These are phyloP conservation scores for Apiotrichum laibachii DNA, from an alignment of 1,284 basidiomycete genomes.

Conservation along the genomic window DNA sequence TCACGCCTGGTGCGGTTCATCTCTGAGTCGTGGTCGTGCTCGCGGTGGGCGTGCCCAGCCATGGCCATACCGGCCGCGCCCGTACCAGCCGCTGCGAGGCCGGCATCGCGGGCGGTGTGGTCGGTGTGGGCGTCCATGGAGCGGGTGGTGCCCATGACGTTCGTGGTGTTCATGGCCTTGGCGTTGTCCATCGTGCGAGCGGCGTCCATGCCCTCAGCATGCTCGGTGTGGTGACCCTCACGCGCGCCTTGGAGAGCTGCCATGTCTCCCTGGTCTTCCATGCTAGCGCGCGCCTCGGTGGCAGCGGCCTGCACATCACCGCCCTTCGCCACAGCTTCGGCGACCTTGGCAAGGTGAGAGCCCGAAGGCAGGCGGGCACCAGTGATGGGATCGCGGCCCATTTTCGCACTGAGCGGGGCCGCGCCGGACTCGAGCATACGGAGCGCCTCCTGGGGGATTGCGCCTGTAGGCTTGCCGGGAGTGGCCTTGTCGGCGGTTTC, in stretches of 20 bases:
- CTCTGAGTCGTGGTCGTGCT: neutral
- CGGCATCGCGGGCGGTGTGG: neutral
- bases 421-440: conserved; percentile 6
- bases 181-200: too few species aligned
- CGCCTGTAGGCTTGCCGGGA: too few species aligned
- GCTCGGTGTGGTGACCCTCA: neutral
- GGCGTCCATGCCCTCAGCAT: too few species aligned
- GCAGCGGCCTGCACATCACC: neutral
- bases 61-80: neutral
- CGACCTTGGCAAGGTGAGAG: neutral
- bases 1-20: neutral
- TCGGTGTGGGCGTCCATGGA: neutral
- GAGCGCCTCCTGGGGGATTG: neutral
- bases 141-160: neutral
- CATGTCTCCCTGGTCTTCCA: neutral
- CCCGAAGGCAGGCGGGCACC: neutral
- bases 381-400: conserved; percentile 9
- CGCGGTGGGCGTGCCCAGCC: neutral
- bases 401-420: conserved; percentile 2
- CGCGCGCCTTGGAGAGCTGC: neutral
- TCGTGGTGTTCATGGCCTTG: too few species aligned
- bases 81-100: neutral
- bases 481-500: too few species aligned
- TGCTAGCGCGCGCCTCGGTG: neutral
- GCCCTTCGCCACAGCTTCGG: neutral